phyloP scores from a whole-genome alignment of 805 yeast species.

The Schwanniomyces yamadae region DNA sequence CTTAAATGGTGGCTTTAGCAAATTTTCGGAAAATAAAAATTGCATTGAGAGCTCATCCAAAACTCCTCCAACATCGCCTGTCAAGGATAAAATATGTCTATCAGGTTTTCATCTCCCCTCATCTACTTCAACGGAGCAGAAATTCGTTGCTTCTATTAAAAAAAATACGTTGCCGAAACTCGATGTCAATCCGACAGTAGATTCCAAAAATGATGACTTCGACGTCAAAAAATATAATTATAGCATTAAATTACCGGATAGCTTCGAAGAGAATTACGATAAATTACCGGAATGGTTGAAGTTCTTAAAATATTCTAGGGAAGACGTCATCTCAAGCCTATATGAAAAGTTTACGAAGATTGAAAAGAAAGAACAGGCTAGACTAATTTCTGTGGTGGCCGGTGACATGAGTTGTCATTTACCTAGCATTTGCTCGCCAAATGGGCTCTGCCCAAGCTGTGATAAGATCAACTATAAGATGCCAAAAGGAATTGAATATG shows the following conservation, averaged over 20 bases:
- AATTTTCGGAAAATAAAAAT: conserved; percentile 1
- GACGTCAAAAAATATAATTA: conserved; percentile 14
- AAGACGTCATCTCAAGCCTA: conserved; percentile 23
- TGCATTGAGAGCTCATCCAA: conserved; percentile 9
- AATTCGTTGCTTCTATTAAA: conserved; percentile 36
- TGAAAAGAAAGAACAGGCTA: conserved; percentile 38
- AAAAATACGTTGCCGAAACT: conserved; percentile 28
- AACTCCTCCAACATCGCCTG: conserved; percentile 6
- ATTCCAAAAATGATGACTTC: conserved; percentile 1
- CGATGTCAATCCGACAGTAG: conserved; percentile 12
- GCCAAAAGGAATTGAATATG: conserved; percentile 45
- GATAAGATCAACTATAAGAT: conserved; percentile 38
- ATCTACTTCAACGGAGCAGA: conserved; percentile 34
- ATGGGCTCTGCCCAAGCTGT: conserved; percentile 42
- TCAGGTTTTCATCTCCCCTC: conserved; percentile 45
- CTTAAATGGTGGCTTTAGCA: conserved; percentile 28
- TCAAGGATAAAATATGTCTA: conserved; percentile 11
- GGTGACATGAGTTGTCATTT: conserved; percentile 12
- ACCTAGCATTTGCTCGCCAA: conserved; percentile 36
- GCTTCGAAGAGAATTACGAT: conserved; percentile 11
- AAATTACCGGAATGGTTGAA: conserved; percentile 35
- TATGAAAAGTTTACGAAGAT: conserved; percentile 34
- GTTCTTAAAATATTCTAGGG: conserved; percentile 19
- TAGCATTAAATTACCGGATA: conserved; percentile 21
- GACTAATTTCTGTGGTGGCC: conserved; percentile 34